Conservation (phyloP, 805 yeast genomes). For the Candida jianshihensis region DNA sequence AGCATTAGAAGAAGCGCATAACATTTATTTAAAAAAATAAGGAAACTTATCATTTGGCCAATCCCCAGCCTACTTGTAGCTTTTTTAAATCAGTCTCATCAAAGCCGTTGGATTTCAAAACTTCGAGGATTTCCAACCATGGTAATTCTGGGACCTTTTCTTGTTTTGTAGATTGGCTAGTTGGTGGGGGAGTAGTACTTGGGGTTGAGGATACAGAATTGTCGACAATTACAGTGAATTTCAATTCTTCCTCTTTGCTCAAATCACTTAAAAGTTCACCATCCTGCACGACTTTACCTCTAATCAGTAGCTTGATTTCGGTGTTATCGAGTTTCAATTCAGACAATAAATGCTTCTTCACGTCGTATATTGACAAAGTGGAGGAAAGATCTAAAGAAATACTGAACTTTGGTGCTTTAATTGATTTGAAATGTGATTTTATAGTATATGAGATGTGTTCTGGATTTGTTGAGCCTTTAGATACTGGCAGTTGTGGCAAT, state of each 20-base stretch:
- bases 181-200: not conserved
- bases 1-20: not conserved
- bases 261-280: constrained; percentile 30
- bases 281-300: constrained; percentile 59
- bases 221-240: constrained; percentile 36
- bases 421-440: constrained; percentile 47
- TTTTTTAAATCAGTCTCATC: constrained; percentile 26
- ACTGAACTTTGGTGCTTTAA: constrained; percentile 66
- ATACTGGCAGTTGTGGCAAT: constrained; percentile 39
- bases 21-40: too few species aligned
- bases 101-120: constrained; percentile 30
- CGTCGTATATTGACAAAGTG: constrained; percentile 26
- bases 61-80: constrained; percentile 34
- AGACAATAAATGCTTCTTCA: constrained; percentile 25
- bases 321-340: constrained; percentile 28
- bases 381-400: constrained; percentile 20
- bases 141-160: constrained; percentile 23
- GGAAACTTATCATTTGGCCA: constrained; percentile 19
- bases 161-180: not conserved
- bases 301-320: constrained; percentile 45
- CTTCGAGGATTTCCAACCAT: constrained; percentile 36
- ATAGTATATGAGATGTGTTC: not conserved
- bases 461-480: constrained; percentile 24
- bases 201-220: not conserved
- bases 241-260: constrained; percentile 23